Conservation (phyloP, 257 asterid species). For the Penstemon eatonii region DNA sequence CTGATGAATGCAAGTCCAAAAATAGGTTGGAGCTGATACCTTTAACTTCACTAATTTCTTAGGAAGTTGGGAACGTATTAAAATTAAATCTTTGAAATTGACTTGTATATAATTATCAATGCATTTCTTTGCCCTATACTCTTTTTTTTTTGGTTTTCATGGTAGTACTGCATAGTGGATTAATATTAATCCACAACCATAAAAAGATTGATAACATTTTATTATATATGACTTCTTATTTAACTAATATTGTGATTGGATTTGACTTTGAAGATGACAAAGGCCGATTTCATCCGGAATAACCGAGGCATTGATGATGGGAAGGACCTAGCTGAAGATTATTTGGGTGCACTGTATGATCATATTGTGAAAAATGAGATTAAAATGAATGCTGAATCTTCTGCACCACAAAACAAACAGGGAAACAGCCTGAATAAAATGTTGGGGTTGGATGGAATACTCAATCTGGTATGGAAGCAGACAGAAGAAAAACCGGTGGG, state of each 20-base stretch:
- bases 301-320: constrained; percentile 97
- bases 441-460: constrained; percentile 93
- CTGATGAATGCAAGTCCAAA: constrained; percentile 23
- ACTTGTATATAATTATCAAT: constrained; percentile 1
- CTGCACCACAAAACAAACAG: constrained; percentile 81
- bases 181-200: constrained; percentile 14
- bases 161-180: not conserved
- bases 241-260: constrained; percentile 40
- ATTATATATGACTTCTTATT: constrained; percentile 21
- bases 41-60: constrained; percentile 1
- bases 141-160: not conserved
- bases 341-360: constrained; percentile 86
- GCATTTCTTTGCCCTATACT: not conserved
- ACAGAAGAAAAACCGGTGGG: constrained; percentile 92
- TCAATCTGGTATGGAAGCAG: constrained; percentile 97
- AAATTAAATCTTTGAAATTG: constrained; percentile 13
- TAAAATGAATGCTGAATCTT: constrained; percentile 82
- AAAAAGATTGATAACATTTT: constrained; percentile 24
- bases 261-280: constrained; percentile 73
- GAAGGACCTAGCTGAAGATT: constrained; percentile 90
- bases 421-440: constrained; percentile 86
- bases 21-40: constrained; percentile 21
- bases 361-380: constrained; percentile 94
- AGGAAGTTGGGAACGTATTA: constrained; percentile 7
- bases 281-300: constrained; percentile 96